Percentiles rank a stretch among this genome's conserved stretches.
These are phyloP conservation scores for Lasiosphaeria hispida DNA, from an alignment of 495 filamentous ascomycete genomes.

Conservation along the genomic window DNA sequence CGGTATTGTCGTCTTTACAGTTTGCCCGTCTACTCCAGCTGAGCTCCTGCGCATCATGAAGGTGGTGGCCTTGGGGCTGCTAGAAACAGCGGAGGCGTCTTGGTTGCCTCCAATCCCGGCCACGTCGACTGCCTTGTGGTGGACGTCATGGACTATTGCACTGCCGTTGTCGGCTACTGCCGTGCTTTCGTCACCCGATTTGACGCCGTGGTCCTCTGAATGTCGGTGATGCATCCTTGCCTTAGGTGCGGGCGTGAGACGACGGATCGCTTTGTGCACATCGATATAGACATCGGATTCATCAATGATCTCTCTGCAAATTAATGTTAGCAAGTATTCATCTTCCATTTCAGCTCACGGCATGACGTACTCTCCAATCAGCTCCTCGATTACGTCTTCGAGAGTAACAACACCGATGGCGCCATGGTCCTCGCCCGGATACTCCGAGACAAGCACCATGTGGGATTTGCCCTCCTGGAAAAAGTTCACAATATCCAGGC, in stretches of 20 bases:
- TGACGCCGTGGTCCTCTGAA: slow-evolving; percentile 20
- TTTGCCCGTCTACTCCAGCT: slow-evolving; percentile 44
- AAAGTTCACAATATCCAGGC: slow-evolving; percentile 97
- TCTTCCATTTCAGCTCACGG: neutral
- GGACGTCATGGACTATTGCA: slow-evolving; percentile 4
- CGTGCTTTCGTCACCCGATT: slow-evolving; percentile 12
- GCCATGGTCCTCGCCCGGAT: slow-evolving; percentile 82
- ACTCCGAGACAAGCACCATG: slow-evolving; percentile 94
- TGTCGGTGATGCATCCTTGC: slow-evolving; percentile 28
- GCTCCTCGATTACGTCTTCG: slow-evolving; percentile 96
- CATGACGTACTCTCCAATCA: slow-evolving; percentile 88
- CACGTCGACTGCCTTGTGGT: slow-evolving; percentile 16
- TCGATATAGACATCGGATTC: slow-evolving; percentile 97
- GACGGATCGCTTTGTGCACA: slow-evolving; percentile 92
- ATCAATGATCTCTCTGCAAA: slow-evolving; percentile 63
- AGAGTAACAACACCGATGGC: slow-evolving; percentile 91
- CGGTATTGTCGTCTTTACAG: slow-evolving; percentile 37
- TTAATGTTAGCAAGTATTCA: slow-evolving; percentile 11
- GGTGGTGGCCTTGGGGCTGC: slow-evolving; percentile 46
- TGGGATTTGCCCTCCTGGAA: slow-evolving; percentile 99
- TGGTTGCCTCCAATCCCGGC: slow-evolving; percentile 18
- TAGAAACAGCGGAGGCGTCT: slow-evolving; percentile 30
- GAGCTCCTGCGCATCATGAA: slow-evolving; percentile 57
- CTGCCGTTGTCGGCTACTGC: slow-evolving; percentile 14
- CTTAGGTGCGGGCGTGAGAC: slow-evolving; percentile 46